These are phyloP conservation scores for Cyberlindnera xishuangbannaensis DNA, from an alignment of 805 yeast genomes.

Conservation along the genomic window DNA sequence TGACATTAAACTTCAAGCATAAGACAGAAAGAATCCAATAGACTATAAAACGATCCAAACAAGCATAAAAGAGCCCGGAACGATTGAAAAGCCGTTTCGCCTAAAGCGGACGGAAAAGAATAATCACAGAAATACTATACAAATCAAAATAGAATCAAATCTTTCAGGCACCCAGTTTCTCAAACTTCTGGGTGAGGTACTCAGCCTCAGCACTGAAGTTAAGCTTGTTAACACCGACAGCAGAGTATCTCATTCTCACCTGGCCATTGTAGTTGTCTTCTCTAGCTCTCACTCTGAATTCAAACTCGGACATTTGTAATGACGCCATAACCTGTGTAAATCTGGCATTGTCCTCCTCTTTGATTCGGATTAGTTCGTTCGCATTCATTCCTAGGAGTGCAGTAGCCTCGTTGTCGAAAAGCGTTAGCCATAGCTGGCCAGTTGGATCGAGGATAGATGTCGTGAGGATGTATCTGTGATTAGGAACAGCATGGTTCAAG, in stretches of 20 bases:
- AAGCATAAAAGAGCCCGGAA: no score
- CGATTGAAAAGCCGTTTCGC: no score
- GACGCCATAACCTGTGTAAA: slow-evolving; percentile 41
- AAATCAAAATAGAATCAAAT: no score
- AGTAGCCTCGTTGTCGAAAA: slow-evolving; percentile 81
- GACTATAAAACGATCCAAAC: no score
- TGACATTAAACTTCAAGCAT: no score
- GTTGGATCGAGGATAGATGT: slow-evolving; percentile 72
- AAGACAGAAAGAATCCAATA: no score
- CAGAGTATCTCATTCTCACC: slow-evolving; percentile 70
- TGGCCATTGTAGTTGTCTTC: slow-evolving; percentile 81
- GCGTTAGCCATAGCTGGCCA: slow-evolving; percentile 80
- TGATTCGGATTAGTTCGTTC: slow-evolving; percentile 45
- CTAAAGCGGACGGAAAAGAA: no score
- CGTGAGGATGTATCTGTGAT: slow-evolving; percentile 75
- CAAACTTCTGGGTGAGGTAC: slow-evolving; percentile 37
- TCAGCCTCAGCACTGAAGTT: slow-evolving; percentile 59
- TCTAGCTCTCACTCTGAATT: slow-evolving; percentile 74
- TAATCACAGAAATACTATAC: no score
- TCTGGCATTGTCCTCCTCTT: slow-evolving; percentile 41
- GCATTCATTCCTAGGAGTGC: slow-evolving; percentile 59
- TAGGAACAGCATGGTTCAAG: slow-evolving; percentile 58
- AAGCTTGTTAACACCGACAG: slow-evolving; percentile 44
- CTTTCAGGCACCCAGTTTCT: slow-evolving; percentile 8
- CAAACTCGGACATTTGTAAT: slow-evolving; percentile 60